Evolutionary conservation across 1,284 basidiomycete genomes (phyloP).

Genomic region (Tremellales sp.): DNA sequence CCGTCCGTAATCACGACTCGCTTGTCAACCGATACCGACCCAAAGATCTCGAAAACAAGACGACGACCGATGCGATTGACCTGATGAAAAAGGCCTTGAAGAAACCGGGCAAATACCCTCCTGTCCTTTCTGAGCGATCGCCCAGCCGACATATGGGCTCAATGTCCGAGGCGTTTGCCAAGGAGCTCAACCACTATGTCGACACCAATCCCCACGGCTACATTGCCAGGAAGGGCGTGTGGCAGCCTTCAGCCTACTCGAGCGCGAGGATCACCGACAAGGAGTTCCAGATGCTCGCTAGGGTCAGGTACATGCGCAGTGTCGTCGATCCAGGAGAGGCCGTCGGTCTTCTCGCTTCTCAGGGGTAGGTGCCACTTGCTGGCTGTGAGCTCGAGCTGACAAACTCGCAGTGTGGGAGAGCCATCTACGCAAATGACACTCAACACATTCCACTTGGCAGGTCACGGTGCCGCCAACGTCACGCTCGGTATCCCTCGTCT

Average conservation of each 20-base stretch:
- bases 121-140: slow-evolving; percentile 70
- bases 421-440: slow-evolving; percentile 99
- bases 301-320: slow-evolving; percentile 86
- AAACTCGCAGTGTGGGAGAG: slow-evolving; percentile 76
- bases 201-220: slow-evolving; percentile 73
- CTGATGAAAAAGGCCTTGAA: slow-evolving; percentile 93
- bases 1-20: slow-evolving; percentile 79
- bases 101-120: slow-evolving; percentile 61
- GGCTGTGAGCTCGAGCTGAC: slow-evolving; percentile 1
- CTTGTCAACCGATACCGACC: slow-evolving; percentile 73
- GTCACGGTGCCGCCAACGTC: slow-evolving; percentile 98
- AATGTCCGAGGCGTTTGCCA: slow-evolving; percentile 89
- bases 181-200: slow-evolving; percentile 74
- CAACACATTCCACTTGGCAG: slow-evolving; percentile 99
- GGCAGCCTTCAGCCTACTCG: slow-evolving; percentile 43
- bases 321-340: slow-evolving; percentile 97
- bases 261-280: slow-evolving; percentile 48
- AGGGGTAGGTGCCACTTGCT: slow-evolving; percentile 63
- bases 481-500: slow-evolving; percentile 98
- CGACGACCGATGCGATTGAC: slow-evolving; percentile 65
- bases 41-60: slow-evolving; percentile 56
- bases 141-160: slow-evolving; percentile 80
- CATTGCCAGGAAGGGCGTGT: slow-evolving; percentile 58
- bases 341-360: slow-evolving; percentile 94
- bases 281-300: slow-evolving; percentile 75